Evolutionary conservation across 768 basidiomycete species (phyloP).

Genomic region (Lactarius sanguifluus): DNA sequence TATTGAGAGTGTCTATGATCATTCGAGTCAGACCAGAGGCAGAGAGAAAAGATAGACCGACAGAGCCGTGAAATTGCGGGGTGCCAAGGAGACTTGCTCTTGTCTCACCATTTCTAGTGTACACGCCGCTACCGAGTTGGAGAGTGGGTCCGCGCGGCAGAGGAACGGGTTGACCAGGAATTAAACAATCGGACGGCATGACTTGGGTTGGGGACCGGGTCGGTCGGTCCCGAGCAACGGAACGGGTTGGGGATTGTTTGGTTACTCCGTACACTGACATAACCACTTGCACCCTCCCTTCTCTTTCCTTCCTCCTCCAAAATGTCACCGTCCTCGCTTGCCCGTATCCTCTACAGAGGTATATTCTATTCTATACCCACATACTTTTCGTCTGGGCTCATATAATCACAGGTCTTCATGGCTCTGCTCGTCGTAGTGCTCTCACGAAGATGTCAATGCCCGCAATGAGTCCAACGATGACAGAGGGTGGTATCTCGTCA

Average conservation of each 20-base stretch:
- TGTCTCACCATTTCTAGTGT: slow-evolving; percentile 58
- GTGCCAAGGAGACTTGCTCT: slow-evolving; percentile 72
- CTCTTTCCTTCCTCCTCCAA: slow-evolving; percentile 24
- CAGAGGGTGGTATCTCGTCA: slow-evolving; percentile 94
- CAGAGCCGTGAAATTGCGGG: slow-evolving; percentile 60
- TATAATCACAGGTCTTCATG: slow-evolving; percentile 65
- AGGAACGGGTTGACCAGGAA: slow-evolving; percentile 79
- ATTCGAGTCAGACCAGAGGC: slow-evolving; percentile 29
- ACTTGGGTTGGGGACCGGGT: not conserved
- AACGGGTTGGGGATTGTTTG: slow-evolving; percentile 29
- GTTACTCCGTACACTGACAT: slow-evolving; percentile 30
- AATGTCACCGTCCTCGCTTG: slow-evolving; percentile 62
- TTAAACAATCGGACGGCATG: slow-evolving; percentile 41
- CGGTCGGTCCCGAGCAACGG: not conserved
- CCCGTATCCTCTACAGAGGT: slow-evolving; percentile 69
- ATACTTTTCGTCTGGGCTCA: slow-evolving; percentile 45
- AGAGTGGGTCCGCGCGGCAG: slow-evolving; percentile 55
- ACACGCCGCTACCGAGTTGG: slow-evolving; percentile 65
- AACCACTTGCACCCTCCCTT: slow-evolving; percentile 23
- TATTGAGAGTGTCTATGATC: slow-evolving; percentile 57
- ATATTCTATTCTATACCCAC: slow-evolving; percentile 59
- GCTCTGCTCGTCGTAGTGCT: slow-evolving; percentile 73
- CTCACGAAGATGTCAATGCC: slow-evolving; percentile 93
- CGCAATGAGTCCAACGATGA: slow-evolving; percentile 99
- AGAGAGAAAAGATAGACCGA: slow-evolving; percentile 47